Base-by-base conservation (phyloP, 257 asterid species). In the Catharanthus roseus region DNA sequence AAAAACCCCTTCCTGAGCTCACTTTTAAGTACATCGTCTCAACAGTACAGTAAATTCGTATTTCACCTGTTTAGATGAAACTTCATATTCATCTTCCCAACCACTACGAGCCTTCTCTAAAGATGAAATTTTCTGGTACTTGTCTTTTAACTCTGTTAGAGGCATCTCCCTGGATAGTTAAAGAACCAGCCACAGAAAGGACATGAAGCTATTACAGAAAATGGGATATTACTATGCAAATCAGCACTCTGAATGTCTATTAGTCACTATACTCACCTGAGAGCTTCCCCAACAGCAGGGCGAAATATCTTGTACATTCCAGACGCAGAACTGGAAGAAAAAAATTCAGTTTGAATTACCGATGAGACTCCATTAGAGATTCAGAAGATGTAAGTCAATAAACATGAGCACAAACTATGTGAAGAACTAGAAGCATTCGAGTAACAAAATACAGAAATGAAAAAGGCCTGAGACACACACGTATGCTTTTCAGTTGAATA, bases 281-380 rank as follows among this genome's bases (percentile, higher is more conserved):
- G 82, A 70, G 96, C 88, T 80, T 91, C 99, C 80, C 99, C 97
- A 38, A 87, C 82, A 74, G 93, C 85, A 64, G 97, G 99, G 61
- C 99, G 96, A 82, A 61, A 88, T 76, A 95, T 81, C 85, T 89
- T 89, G 87, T 80, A 89, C 85, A 80, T 71, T 77, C 91, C 89
- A 69, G 96, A 82, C 77, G 84, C 85, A 82, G 86, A 80, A 70
- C 99, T 95, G 90, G 77, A 70, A n/a, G 67, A 66, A 68, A 75
- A n/a, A 24, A 24, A 58, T 71, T 58, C 45, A 21, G 29, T 68
- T 42, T 29, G 26, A 70, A 39, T 39, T 5, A 61, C 19, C 34
- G 41, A 29, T 28, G 55, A 19, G 31, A 13, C 23, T 10, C 3
- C 18, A 1, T 10, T 10, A 47, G 7, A 71, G 24, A 21, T 29